Conservation (phyloP, 108 stramenopile genomes). For the Parietichytrium sp. region DNA sequence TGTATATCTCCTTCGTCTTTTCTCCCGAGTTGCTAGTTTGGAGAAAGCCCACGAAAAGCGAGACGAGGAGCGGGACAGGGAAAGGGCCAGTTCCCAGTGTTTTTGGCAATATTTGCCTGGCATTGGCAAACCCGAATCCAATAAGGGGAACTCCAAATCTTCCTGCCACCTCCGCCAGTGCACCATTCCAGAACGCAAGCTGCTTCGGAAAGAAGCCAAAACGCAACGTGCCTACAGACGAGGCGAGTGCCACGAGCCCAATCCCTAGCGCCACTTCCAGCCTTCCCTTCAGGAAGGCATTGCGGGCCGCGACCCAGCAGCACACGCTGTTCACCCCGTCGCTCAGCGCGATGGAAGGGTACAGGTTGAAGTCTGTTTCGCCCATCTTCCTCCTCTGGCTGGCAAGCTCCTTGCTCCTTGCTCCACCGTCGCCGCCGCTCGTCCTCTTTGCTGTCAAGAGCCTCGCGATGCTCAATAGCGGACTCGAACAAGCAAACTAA, state of each 20-base stretch:
- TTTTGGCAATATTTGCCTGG: background rate
- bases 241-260: constrained; percentile 6
- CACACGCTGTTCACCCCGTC: background rate
- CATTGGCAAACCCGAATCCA: background rate
- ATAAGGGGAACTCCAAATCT: background rate
- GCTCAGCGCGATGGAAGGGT: background rate
- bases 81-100: background rate
- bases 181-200: background rate
- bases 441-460: no score
- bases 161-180: background rate
- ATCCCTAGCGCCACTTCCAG: background rate
- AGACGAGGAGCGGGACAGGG: background rate
- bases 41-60: background rate
- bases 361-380: no score
- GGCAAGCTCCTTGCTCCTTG: no score
- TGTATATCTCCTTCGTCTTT: background rate
- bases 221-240: background rate
- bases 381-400: no score
- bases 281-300: background rate
- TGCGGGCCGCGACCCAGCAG: background rate
- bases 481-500: no score
- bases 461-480: no score
- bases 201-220: background rate
- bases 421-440: no score
- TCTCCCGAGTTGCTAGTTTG: no score